These are phyloP conservation scores for Serpula lacrymans DNA, from an alignment of 768 basidiomycete species.

Conservation along the genomic window DNA sequence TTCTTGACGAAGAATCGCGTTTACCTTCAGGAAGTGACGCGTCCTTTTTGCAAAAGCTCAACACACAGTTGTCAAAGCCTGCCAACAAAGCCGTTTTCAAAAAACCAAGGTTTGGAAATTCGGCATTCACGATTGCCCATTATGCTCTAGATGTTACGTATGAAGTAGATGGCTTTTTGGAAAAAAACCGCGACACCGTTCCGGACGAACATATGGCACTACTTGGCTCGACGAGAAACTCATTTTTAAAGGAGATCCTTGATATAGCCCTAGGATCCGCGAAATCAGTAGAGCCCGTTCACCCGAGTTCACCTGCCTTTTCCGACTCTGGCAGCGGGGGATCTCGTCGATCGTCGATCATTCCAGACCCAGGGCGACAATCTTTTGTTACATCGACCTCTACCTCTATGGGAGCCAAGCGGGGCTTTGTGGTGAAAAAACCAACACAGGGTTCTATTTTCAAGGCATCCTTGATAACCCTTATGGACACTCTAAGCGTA, in stretches of 20 bases:
- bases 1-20: conserved; percentile 97
- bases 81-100: conserved; percentile 90
- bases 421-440: conserved; percentile 73
- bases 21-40: conserved; percentile 89
- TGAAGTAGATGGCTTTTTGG: conserved; percentile 96
- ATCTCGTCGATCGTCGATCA: conserved; percentile 79
- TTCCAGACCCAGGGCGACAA: conserved; percentile 82
- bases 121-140: conserved; percentile 96
- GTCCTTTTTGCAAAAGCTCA: conserved; percentile 91
- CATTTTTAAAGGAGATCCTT: conserved; percentile 92
- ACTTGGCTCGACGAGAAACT: conserved; percentile 81
- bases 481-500: conserved; percentile 96
- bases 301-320: conserved; percentile 69
- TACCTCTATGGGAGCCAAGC: conserved; percentile 44
- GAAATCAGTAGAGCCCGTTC: conserved; percentile 61
- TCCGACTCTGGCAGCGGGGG: conserved; percentile 77
- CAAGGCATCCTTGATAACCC: conserved; percentile 86
- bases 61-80: conserved; percentile 79
- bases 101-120: conserved; percentile 98
- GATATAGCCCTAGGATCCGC: conserved; percentile 82
- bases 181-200: conserved; percentile 98
- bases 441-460: conserved; percentile 98
- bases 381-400: conserved; percentile 57
- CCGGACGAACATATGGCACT: conserved; percentile 96
- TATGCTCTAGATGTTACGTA: conserved; percentile 99